These are phyloP conservation scores for Parathielavia appendiculata DNA, from an alignment of 495 filamentous ascomycete genomes.

Conservation along the genomic window DNA sequence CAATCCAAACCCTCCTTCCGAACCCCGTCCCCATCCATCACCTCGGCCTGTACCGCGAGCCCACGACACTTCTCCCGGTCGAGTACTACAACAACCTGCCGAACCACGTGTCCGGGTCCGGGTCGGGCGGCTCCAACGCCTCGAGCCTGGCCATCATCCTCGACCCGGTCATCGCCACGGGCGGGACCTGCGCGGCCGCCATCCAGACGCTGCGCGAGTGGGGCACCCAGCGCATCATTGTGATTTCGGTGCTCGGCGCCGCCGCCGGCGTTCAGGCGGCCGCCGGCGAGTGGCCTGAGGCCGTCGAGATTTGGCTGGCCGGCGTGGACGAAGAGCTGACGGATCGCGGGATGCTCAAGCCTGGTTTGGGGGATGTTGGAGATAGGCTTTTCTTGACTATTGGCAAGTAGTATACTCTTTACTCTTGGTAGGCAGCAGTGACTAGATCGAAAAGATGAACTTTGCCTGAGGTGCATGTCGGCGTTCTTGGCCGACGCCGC, in stretches of 20 bases:
- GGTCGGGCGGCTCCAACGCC: slow-evolving; percentile 28
- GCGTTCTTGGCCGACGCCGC: too few species aligned
- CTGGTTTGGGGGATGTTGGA: slow-evolving; percentile 85
- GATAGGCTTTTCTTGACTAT: slow-evolving; percentile 89
- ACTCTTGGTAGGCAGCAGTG: neutral
- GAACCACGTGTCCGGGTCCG: slow-evolving; percentile 47
- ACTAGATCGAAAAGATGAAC: neutral
- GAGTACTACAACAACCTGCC: slow-evolving; percentile 99
- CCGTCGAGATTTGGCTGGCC: slow-evolving; percentile 76
- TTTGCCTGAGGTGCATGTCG: neutral
- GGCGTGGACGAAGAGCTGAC: slow-evolving; percentile 69
- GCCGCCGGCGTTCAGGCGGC: slow-evolving; percentile 60
- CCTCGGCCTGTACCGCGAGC: slow-evolving; percentile 88
- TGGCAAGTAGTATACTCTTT: slow-evolving; percentile 64
- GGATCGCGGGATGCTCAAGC: slow-evolving; percentile 81
- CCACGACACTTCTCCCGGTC: slow-evolving; percentile 75
- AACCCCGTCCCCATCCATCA: slow-evolving; percentile 80
- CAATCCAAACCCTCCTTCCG: slow-evolving; percentile 78
- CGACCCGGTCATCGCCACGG: slow-evolving; percentile 91
- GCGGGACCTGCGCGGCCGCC: slow-evolving; percentile 81
- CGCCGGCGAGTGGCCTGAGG: slow-evolving; percentile 66
- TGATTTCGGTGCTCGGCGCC: slow-evolving; percentile 72
- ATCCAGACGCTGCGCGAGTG: slow-evolving; percentile 86
- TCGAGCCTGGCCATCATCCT: slow-evolving; percentile 72
- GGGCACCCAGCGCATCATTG: slow-evolving; percentile 76